Conservation (phyloP, 2,329 filamentous ascomycete genomes). For the Colletotrichum sp. region DNA sequence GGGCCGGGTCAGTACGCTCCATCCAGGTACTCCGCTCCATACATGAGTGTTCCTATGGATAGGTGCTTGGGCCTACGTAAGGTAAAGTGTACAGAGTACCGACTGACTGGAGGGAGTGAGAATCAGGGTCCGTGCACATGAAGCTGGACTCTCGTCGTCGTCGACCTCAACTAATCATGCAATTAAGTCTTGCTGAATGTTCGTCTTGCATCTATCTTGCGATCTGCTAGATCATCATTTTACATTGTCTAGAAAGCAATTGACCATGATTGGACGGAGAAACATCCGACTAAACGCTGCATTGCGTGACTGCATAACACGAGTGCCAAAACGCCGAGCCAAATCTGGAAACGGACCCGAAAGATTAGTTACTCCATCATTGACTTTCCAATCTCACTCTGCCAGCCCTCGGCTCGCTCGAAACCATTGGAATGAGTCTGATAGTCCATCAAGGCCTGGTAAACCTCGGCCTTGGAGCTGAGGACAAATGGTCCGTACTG, state of each 20-base stretch:
- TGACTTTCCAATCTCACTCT: conserved; percentile 84
- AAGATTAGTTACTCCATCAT: conserved; percentile 53
- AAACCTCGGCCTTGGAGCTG: conserved; percentile 72
- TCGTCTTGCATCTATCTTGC: not conserved
- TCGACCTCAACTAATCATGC: not conserved
- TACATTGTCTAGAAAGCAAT: not conserved
- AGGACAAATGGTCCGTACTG: conserved; percentile 90
- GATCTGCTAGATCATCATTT: not conserved
- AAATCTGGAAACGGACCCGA: not conserved
- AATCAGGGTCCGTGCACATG: not conserved
- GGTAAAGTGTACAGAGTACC: too few species aligned
- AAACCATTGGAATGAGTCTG: conserved; percentile 78
- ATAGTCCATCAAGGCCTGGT: conserved; percentile 79
- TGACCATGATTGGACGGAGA: not conserved
- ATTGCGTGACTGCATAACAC: not conserved
- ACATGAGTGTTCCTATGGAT: too few species aligned
- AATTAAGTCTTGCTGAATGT: not conserved
- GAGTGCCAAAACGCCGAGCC: not conserved
- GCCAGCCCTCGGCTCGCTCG: conserved; percentile 79
- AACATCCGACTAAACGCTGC: not conserved
- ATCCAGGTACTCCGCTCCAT: not conserved
- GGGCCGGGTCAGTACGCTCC: not conserved
- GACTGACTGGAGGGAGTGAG: not conserved
- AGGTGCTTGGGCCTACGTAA: not conserved
- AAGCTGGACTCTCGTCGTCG: not conserved